These are phyloP conservation scores for Syzygium jambos DNA, from an alignment of 345 rosid genomes.

Conservation along the genomic window DNA sequence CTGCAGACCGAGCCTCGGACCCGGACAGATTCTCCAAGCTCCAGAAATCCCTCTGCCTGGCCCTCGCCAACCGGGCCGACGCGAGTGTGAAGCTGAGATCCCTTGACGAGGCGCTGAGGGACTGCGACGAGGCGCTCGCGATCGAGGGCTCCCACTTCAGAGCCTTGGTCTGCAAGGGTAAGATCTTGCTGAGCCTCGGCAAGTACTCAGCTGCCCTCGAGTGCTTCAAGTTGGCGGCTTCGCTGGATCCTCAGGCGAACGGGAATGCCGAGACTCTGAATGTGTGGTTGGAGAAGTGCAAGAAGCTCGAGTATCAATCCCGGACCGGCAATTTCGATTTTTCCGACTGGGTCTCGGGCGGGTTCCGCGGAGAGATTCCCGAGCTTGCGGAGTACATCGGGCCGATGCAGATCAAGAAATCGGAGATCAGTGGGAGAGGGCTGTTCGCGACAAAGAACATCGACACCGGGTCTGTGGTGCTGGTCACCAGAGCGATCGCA, in stretches of 20 bases:
- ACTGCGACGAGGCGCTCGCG: constrained; percentile 55
- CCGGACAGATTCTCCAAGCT: constrained; percentile 25
- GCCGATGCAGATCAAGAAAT: constrained; percentile 36
- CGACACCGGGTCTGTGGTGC: constrained; percentile 44
- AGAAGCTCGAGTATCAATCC: constrained; percentile 59
- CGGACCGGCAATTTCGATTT: constrained; percentile 76
- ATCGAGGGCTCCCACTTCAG: constrained; percentile 67
- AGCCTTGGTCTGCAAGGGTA: constrained; percentile 78
- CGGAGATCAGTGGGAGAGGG: constrained; percentile 77
- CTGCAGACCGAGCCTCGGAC: constrained; percentile 5
- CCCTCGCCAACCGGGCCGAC: constrained; percentile 76
- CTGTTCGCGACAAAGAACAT: constrained; percentile 63
- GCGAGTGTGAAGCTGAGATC: constrained; percentile 38
- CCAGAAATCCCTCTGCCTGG: constrained; percentile 50
- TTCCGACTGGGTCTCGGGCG: constrained; percentile 66
- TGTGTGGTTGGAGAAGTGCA: constrained; percentile 60
- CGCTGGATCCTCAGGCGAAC: constrained; percentile 38
- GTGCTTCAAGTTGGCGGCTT: constrained; percentile 49
- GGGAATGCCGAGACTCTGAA: constrained; percentile 45
- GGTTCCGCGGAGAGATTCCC: constrained; percentile 53
- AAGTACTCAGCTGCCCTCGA: constrained; percentile 57
- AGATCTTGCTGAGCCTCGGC: constrained; percentile 50
- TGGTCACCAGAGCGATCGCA: constrained; percentile 67
- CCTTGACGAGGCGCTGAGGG: constrained; percentile 36
- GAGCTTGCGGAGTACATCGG: constrained; percentile 79